These are phyloP conservation scores for Aureobasidium zeae DNA, from an alignment of 2,329 filamentous ascomycete genomes.

Conservation along the genomic window DNA sequence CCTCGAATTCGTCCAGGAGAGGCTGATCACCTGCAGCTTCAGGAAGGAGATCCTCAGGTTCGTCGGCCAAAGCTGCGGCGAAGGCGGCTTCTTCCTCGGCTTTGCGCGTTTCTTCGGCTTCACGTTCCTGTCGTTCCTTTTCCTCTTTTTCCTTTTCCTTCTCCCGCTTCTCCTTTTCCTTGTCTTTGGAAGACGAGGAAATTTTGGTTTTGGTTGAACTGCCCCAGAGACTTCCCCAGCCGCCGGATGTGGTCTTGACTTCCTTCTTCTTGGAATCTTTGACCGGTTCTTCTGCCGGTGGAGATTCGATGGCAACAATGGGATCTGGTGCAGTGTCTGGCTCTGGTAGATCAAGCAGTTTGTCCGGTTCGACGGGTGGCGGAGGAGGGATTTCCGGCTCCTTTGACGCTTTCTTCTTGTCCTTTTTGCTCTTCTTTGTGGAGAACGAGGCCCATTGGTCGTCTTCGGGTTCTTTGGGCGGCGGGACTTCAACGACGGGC, in stretches of 20 bases:
- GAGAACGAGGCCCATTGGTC: constrained; percentile 24
- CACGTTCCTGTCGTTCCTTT: constrained; percentile 28
- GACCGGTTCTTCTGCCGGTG: constrained; percentile 17
- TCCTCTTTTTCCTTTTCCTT: constrained; percentile 37
- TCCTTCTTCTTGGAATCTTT: constrained; percentile 32
- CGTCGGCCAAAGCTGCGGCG: constrained; percentile 29
- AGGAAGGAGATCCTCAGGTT: constrained; percentile 28
- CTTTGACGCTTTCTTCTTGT: constrained; percentile 38
- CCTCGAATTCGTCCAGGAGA: constrained; percentile 18
- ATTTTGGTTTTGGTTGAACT: constrained; percentile 29
- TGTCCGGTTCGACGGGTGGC: constrained; percentile 19
- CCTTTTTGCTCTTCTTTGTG: constrained; percentile 42
- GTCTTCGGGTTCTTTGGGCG: constrained; percentile 19
- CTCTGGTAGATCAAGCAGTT: constrained; percentile 3
- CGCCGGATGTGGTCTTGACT: constrained; percentile 30
- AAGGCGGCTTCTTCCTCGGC: constrained; percentile 29
- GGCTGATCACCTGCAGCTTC: constrained; percentile 20
- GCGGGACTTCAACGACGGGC: constrained; percentile 17
- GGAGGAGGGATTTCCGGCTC: constrained; percentile 19
- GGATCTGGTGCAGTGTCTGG: constrained; percentile 11
- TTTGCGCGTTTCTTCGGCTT: constrained; percentile 26
- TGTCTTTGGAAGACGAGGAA: constrained; percentile 28
- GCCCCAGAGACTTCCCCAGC: constrained; percentile 24
- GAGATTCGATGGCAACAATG: neutral
- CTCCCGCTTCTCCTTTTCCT: constrained; percentile 35